These are phyloP conservation scores for Helianthus tuberosus DNA, from an alignment of 129 eudicot genomes.

Conservation along the genomic window DNA sequence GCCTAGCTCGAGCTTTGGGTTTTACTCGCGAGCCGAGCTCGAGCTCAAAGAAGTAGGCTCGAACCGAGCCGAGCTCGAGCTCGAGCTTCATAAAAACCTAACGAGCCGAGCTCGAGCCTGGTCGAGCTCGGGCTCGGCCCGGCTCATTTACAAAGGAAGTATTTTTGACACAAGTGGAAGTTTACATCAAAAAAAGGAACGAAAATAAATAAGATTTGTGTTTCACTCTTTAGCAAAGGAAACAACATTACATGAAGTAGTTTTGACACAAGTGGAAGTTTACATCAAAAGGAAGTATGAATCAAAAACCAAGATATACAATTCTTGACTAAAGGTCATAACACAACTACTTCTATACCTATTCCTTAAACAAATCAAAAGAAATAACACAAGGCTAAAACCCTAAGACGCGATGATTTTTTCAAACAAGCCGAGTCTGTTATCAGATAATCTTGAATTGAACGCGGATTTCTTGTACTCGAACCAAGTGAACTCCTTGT, in stretches of 20 bases:
- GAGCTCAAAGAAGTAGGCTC: too few species aligned
- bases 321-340: slow-evolving; percentile 15
- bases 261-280: background rate
- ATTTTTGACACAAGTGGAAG: too few species aligned
- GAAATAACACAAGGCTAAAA: slow-evolving; percentile 9
- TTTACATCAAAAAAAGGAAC: background rate
- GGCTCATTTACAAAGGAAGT: too few species aligned
- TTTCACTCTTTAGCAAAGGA: slow-evolving; percentile 10
- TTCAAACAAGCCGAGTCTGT: slow-evolving; percentile 67
- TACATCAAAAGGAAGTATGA: slow-evolving; percentile 1
- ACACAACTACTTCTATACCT: slow-evolving; percentile 13
- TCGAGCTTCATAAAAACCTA: too few species aligned
- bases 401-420: slow-evolving; percentile 61
- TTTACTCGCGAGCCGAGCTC: too few species aligned
- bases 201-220: background rate
- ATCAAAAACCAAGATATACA: slow-evolving; percentile 11
- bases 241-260: slow-evolving; percentile 11
- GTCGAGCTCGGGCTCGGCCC: too few species aligned
- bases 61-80: too few species aligned
- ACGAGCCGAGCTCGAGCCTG: too few species aligned
- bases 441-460: slow-evolving; percentile 72
- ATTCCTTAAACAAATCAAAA: background rate
- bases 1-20: too few species aligned
- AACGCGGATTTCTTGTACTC: slow-evolving; percentile 84
- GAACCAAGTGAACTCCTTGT: slow-evolving; percentile 93